Base-by-base conservation (phyloP, 2,329 filamentous ascomycete species). In the Trichoderma polysporum region DNA sequence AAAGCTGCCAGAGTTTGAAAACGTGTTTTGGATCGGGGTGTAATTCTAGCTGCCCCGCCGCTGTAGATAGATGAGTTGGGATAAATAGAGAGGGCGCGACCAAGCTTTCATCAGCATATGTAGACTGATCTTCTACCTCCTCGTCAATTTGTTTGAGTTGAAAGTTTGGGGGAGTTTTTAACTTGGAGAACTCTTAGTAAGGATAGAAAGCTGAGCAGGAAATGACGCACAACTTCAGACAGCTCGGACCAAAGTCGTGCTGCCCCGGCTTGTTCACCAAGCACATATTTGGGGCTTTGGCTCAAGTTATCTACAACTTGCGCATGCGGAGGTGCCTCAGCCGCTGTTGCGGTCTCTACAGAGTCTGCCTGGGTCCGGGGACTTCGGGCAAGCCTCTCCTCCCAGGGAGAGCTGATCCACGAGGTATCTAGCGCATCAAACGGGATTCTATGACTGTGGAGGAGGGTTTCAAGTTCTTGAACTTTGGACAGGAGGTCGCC, bases 1-100 rank as follows among this genome's bases (percentile, higher is more conserved):
- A 93, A 10, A 86, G 81, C 74, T 93, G 89, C 91, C 91, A 94
- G 5, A 94, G 82, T 58, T 84, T 84, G 72, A 91, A 88, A 31
- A 91, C 86, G 37, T 91, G 87, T 15, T 86, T 83, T 0, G 88
- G 85, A 6, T 86, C 80, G 0, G 91, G 91, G 70, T 90, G 88
- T 74, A 90, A 6, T 19, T 54, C 49, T 1, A 45, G 5, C 8
- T 54, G 60, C 7, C 5, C 35, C 9, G 27, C 49, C 45, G 60
- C 1, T 29, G 49, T 47, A n/a, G 49, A 61, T 1, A 61, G 4
- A 15, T 37, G 58, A n/a, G 17, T 2, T 4, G 52, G 35, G 17
- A 39, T n/a, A 4, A 54, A 33, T 54, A 63, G 7, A 12, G 49
- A 63, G 27, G 27, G 49, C 15, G 35, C 19, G 19, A 3, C 4